Conservation (phyloP, 805 yeast species). For the Ogataea chonburiensis region DNA sequence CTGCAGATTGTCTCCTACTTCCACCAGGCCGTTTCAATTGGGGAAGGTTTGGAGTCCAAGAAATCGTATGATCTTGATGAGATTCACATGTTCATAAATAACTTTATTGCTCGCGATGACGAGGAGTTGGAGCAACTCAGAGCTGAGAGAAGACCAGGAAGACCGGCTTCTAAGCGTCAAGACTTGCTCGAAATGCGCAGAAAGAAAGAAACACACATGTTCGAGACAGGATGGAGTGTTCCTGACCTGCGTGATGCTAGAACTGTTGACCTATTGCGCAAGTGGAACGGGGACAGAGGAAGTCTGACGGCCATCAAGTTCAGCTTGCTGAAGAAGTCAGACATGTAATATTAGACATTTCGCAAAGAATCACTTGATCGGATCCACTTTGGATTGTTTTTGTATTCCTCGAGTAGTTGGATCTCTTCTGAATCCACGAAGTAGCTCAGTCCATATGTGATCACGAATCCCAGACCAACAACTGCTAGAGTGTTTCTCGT, state of each 20-base stretch:
- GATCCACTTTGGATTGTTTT: constrained; percentile 3
- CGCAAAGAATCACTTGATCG: background rate
- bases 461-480: constrained; percentile 30
- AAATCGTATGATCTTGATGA: constrained; percentile 54
- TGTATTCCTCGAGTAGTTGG: constrained; percentile 9
- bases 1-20: constrained; percentile 56
- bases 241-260: constrained; percentile 68
- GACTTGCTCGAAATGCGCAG: constrained; percentile 59
- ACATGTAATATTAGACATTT: constrained; percentile 5
- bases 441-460: constrained; percentile 30
- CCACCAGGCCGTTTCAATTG: constrained; percentile 53
- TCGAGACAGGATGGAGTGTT: constrained; percentile 61
- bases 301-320: constrained; percentile 65
- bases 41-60: constrained; percentile 36
- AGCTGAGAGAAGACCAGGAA: constrained; percentile 73
- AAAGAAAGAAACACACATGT: constrained; percentile 61
- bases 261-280: constrained; percentile 58
- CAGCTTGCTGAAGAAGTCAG: constrained; percentile 35
- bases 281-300: constrained; percentile 84
- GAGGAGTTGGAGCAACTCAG: constrained; percentile 68
- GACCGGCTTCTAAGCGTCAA: constrained; percentile 78
- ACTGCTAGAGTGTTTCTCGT: constrained; percentile 30
- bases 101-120: constrained; percentile 66
- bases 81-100: constrained; percentile 56
- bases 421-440: constrained; percentile 24